A percentile compares a stretch with the other conserved stretches of the same genome.
Conservation (phyloP, 129 eudicot genomes). For the Centrapalus pauciflorus region DNA sequence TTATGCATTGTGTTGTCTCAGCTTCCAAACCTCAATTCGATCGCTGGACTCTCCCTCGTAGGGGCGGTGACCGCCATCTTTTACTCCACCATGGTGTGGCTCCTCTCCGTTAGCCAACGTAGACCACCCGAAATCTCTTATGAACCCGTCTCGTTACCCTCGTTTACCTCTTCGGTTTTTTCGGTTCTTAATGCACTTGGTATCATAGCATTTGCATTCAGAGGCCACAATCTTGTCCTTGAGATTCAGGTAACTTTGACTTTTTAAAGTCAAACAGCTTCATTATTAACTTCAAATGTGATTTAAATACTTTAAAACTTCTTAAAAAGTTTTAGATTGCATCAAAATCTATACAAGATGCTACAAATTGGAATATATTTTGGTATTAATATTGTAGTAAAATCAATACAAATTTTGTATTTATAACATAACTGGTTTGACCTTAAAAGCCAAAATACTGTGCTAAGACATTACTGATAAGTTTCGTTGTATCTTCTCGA, state of each 20-base stretch:
- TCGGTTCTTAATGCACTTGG: conserved; percentile 85
- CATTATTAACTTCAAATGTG: background rate
- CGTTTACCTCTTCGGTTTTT: conserved; percentile 54
- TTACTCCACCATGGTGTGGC: conserved; percentile 92
- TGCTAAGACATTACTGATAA: background rate
- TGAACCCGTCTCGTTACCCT: conserved; percentile 56
- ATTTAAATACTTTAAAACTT: background rate
- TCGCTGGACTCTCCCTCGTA: conserved; percentile 88
- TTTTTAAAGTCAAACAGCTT: conserved; percentile 1
- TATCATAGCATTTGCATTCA: conserved; percentile 85
- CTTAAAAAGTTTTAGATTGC: background rate
- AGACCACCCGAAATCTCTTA: conserved; percentile 75
- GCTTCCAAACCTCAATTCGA: conserved; percentile 91
- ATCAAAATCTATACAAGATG: background rate
- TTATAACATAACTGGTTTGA: background rate
- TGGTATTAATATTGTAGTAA: background rate
- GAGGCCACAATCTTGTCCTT: conserved; percentile 86
- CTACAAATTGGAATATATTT: background rate
- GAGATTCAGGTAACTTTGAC: conserved; percentile 74
- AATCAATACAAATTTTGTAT: background rate
- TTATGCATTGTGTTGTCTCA: conserved; percentile 87
- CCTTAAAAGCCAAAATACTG: conserved; percentile 1
- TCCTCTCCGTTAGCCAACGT: conserved; percentile 79
- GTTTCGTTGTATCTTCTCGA: background rate
- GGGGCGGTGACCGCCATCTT: conserved; percentile 96